Evolutionary conservation across 2,329 filamentous ascomycete species (phyloP).

Genomic region (Fusarium nematophilum): DNA sequence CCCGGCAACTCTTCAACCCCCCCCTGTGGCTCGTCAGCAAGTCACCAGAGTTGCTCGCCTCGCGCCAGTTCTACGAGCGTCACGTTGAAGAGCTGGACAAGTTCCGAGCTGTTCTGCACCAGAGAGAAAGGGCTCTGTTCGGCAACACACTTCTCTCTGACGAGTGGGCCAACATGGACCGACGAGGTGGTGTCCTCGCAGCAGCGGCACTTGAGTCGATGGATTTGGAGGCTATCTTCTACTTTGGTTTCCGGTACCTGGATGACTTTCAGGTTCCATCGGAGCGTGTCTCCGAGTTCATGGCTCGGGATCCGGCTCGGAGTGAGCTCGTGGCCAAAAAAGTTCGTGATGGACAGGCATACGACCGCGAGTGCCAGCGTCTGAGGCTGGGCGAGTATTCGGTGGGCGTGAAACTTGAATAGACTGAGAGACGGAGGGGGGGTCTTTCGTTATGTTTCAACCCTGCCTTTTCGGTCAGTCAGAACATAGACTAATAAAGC

Average conservation of each 20-base stretch:
- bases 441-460: no score
- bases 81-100: neutral
- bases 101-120: neutral
- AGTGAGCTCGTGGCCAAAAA: neutral
- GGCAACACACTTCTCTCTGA: neutral
- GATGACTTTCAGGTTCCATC: neutral
- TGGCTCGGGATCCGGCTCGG: no score
- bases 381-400: neutral
- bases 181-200: neutral
- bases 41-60: neutral
- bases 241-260: conserved; percentile 1
- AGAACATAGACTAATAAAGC: no score
- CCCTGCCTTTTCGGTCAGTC: no score
- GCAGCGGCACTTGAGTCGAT: neutral
- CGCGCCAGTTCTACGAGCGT: neutral
- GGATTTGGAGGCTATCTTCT: neutral
- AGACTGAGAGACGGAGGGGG: no score
- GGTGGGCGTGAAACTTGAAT: neutral
- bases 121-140: neutral
- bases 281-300: no score
- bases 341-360: neutral
- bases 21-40: conserved; percentile 23
- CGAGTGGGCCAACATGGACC: conserved; percentile 4
- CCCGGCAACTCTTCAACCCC: conserved; percentile 28
- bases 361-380: neutral